Conservation (phyloP, 257 asterid species). For the Apocynum venetum region DNA sequence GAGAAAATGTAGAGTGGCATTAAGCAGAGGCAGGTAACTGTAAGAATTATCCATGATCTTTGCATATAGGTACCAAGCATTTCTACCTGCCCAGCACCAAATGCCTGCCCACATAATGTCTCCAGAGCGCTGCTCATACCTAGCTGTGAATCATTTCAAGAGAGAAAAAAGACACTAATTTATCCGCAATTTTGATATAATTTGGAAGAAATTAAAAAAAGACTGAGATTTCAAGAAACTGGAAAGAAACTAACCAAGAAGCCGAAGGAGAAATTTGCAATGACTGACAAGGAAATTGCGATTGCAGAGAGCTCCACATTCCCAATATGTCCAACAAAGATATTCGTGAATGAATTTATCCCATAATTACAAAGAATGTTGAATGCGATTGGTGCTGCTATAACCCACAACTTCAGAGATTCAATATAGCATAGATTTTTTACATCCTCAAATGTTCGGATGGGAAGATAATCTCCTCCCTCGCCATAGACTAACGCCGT, state of each 20-base stretch:
- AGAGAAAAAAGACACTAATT: not conserved
- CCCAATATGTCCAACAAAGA: slow-evolving; percentile 88
- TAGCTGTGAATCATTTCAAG: slow-evolving; percentile 39
- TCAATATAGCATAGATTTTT: slow-evolving; percentile 43
- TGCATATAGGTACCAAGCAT: slow-evolving; percentile 87
- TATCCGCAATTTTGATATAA: no score
- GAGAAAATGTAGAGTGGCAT: slow-evolving; percentile 71
- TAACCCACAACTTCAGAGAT: slow-evolving; percentile 68
- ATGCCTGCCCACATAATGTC: slow-evolving; percentile 93
- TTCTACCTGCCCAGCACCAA: slow-evolving; percentile 79
- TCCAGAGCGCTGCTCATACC: slow-evolving; percentile 98
- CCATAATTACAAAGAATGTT: slow-evolving; percentile 90
- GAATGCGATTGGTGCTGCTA: slow-evolving; percentile 91
- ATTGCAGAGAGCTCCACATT: slow-evolving; percentile 90
- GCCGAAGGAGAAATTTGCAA: slow-evolving; percentile 83
- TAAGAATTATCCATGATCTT: slow-evolving; percentile 78
- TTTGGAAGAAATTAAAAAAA: not conserved
- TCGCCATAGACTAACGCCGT: slow-evolving; percentile 34
- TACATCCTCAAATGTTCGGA: slow-evolving; percentile 36
- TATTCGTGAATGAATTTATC: slow-evolving; percentile 78
- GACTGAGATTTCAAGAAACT: not conserved
- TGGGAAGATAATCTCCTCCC: slow-evolving; percentile 59
- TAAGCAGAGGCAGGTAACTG: slow-evolving; percentile 51
- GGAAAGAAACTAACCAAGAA: slow-evolving; percentile 66
- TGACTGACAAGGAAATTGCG: slow-evolving; percentile 82